Base-by-base conservation (phyloP, 495 filamentous ascomycete genomes). In the Hypoxylon lenormandii region DNA sequence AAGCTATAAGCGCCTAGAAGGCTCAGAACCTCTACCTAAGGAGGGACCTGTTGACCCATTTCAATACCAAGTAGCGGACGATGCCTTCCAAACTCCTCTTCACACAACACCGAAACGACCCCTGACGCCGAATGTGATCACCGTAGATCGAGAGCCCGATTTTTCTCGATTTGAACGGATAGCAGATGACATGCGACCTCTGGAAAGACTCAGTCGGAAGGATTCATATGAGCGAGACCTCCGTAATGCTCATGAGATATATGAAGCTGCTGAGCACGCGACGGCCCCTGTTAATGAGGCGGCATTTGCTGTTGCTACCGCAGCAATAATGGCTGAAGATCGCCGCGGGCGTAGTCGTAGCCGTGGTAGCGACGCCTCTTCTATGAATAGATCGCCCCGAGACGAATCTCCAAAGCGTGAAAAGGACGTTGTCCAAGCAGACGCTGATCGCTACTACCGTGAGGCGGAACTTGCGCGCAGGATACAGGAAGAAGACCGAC, bases 371-470 rank as follows among this genome's bases (percentile, higher is more conserved):
- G 69, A 61, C 60, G 56, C 67, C 23, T 52, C 42, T 46, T 66
- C 64, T 33, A 69, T 49, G 47, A 67, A 67, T 56, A 58, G 69
- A 40, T 72, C 69, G 36, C 47, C 48, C 16, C 69, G 64, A 36
- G 38, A 47, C 22, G 65, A 70, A 7, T 64, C 69, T 33, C 67
- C 64, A 30, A 43, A 47, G 21, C 71, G 42, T 16, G 70, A 75
- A 8, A 74, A 66, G 48, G 81, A 86, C 60, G 66, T 62, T 12
- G 75, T 86, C 13, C 81, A 80, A 67, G 81, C 80, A 60, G 82
- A 83, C 51, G 85, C 85, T 45, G 74, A 86, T 69, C 73, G 80
- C 30, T 76, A 76, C 21, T 87, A 86, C 50, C 83, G 84, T 50
- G 82, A 85, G 66, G 76, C 78, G 5, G 80, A 75, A 48, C 75